phyloP scores from a whole-genome alignment of 1,139 yeast species.

The Hemisphaericaspora xylanilytica region DNA sequence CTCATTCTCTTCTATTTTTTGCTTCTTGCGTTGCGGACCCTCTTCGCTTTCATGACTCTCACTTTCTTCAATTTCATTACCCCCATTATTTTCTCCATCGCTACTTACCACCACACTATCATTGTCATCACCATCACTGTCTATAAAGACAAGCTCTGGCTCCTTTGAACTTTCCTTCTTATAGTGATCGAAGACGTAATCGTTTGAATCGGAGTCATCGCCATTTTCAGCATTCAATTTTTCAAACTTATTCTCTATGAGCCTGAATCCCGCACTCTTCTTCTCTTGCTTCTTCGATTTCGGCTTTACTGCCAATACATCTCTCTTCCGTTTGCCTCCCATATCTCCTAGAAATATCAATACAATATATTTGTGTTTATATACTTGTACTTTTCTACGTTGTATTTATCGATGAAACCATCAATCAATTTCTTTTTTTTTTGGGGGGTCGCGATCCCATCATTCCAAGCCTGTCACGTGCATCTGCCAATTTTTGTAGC shows the following conservation, averaged over 20 bases:
- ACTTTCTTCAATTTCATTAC: conserved; percentile 19
- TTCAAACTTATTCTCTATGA: conserved; percentile 19
- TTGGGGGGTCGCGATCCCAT: too few species aligned
- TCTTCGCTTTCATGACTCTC: conserved; percentile 9
- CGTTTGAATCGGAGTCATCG: conserved; percentile 22
- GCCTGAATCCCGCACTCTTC: conserved; percentile 9
- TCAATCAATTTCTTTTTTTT: conserved; percentile 10
- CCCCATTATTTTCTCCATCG: conserved; percentile 22
- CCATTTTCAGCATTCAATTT: conserved; percentile 19
- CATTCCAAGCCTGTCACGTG: conserved; percentile 4
- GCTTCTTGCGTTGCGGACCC: conserved; percentile 15
- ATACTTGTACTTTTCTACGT: too few species aligned
- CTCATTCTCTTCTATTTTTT: conserved; percentile 21
- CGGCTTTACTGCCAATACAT: conserved; percentile 14
- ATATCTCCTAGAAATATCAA: conserved; percentile 8
- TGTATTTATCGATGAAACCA: not conserved
- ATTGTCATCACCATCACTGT: conserved; percentile 26
- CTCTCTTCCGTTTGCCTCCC: conserved; percentile 26
- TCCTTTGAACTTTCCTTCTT: conserved; percentile 13
- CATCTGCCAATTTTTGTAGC: conserved; percentile 6
- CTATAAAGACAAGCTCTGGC: conserved; percentile 23
- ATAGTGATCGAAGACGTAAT: conserved; percentile 22
- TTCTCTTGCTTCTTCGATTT: conserved; percentile 22
- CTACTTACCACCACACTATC: conserved; percentile 36
- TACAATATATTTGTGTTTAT: too few species aligned